Evolutionary conservation across 495 filamentous ascomycete genomes (phyloP).

Genomic region (Hypoxylon trugodes): DNA sequence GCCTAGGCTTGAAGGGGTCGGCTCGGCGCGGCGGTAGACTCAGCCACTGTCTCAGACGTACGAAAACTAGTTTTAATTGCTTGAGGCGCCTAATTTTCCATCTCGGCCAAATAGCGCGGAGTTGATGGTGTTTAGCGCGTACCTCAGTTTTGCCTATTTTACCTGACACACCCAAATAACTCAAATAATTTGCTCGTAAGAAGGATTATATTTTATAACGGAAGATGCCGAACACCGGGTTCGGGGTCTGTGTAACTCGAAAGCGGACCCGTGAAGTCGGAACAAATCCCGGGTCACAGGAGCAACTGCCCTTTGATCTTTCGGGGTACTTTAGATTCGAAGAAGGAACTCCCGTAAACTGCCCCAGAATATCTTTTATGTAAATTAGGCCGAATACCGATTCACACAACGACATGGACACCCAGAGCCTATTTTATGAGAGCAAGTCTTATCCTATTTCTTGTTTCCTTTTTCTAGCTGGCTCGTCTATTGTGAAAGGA

Average conservation of each 20-base stretch:
- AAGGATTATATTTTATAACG: constrained; percentile 2
- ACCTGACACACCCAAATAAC: constrained; percentile 5
- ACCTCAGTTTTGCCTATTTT: constrained; percentile 10
- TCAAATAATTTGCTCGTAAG: not conserved
- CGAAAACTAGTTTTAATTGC: not conserved
- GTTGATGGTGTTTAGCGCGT: not conserved
- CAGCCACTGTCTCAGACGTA: constrained; percentile 9
- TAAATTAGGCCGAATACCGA: no score
- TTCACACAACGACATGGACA: no score
- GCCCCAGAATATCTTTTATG: not conserved
- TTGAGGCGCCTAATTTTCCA: not conserved
- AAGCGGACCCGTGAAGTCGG: constrained; percentile 31
- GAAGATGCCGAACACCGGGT: constrained; percentile 24
- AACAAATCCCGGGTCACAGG: constrained; percentile 3
- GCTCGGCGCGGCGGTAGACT: constrained; percentile 15
- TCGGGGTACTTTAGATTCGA: no score
- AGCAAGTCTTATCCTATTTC: no score
- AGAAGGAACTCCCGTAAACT: no score
- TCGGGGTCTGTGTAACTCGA: constrained; percentile 35
- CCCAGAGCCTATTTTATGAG: no score
- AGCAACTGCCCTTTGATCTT: not conserved
- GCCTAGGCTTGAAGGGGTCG: constrained; percentile 9
- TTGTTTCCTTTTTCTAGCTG: no score
- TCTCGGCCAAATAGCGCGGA: constrained; percentile 1
- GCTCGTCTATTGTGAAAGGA: not conserved